Percentiles rank a stretch among this genome's conserved stretches.
phyloP scores from a whole-genome alignment of 352 stramenopile species.

The Phytophthora idaei region DNA sequence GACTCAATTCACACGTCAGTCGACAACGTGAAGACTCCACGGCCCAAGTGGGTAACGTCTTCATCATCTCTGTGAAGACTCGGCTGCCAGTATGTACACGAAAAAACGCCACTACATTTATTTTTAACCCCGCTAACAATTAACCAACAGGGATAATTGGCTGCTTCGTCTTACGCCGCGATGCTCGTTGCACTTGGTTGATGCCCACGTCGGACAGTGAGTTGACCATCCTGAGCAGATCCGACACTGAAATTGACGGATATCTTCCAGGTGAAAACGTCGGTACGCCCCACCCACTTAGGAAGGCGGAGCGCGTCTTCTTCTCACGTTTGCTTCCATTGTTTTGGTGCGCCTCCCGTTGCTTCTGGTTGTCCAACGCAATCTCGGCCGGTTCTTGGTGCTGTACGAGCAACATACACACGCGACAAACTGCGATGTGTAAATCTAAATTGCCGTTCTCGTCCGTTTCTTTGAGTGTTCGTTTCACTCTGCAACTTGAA shows the following conservation, averaged over 20 bases:
- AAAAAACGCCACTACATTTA: neutral
- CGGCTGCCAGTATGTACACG: no score
- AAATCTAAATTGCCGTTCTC: neutral
- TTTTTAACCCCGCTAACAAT: neutral
- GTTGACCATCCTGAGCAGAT: constrained; percentile 7
- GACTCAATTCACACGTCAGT: no score
- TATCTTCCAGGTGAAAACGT: constrained; percentile 13
- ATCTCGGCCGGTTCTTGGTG: neutral
- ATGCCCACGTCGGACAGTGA: constrained; percentile 5
- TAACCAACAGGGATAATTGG: neutral
- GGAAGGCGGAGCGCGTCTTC: neutral
- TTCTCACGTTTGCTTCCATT: neutral
- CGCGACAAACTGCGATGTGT: constrained; percentile 4
- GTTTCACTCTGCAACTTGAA: constrained; percentile 1
- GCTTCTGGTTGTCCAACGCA: neutral
- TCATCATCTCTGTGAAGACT: no score
- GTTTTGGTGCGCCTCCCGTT: neutral
- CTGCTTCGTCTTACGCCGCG: neutral
- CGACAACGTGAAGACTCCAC: no score
- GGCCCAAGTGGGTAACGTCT: no score
- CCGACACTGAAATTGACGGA: constrained; percentile 17
- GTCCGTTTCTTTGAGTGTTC: neutral
- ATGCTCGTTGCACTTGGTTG: neutral
- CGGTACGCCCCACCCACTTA: neutral
- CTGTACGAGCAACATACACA: constrained; percentile 1